phyloP scores from a whole-genome alignment of 805 yeast species.

The Candida methanosorbosa region DNA sequence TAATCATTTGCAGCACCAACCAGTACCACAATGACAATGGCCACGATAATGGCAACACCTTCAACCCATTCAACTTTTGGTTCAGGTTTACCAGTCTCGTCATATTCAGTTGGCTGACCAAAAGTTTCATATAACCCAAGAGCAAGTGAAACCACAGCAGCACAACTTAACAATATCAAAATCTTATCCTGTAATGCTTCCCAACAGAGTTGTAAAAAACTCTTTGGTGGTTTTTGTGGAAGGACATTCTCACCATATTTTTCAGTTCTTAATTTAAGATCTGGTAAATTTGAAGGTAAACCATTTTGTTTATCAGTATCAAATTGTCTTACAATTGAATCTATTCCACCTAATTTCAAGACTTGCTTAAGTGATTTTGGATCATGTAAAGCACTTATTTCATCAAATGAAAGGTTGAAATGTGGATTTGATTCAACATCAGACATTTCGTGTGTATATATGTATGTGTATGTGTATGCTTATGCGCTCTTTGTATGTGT shows the following conservation, averaged over 20 bases:
- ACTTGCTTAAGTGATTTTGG: slow-evolving; percentile 48
- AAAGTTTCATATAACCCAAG: slow-evolving; percentile 88
- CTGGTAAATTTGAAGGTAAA: slow-evolving; percentile 25
- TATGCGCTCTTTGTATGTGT: too few species aligned
- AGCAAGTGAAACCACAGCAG: slow-evolving; percentile 84
- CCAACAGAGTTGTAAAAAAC: slow-evolving; percentile 59
- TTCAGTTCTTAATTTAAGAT: slow-evolving; percentile 27
- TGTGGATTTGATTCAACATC: neutral
- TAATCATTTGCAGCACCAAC: slow-evolving; percentile 96
- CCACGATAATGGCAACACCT: slow-evolving; percentile 94
- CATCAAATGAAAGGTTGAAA: slow-evolving; percentile 20
- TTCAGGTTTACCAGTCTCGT: slow-evolving; percentile 63
- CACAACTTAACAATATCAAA: slow-evolving; percentile 69
- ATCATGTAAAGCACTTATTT: slow-evolving; percentile 46
- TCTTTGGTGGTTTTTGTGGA: slow-evolving; percentile 65
- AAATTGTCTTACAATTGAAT: slow-evolving; percentile 22
- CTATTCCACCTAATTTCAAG: slow-evolving; percentile 36
- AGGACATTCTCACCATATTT: slow-evolving; percentile 62
- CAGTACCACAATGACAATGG: slow-evolving; percentile 79
- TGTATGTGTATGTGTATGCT: neutral
- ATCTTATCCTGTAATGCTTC: slow-evolving; percentile 91
- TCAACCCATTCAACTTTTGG: slow-evolving; percentile 98
- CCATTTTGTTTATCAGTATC: slow-evolving; percentile 33
- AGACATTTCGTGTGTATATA: neutral
- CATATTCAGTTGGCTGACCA: slow-evolving; percentile 72